Base-by-base conservation (phyloP, 2,329 filamentous ascomycete genomes). In the Hypoxylon rubiginosum region DNA sequence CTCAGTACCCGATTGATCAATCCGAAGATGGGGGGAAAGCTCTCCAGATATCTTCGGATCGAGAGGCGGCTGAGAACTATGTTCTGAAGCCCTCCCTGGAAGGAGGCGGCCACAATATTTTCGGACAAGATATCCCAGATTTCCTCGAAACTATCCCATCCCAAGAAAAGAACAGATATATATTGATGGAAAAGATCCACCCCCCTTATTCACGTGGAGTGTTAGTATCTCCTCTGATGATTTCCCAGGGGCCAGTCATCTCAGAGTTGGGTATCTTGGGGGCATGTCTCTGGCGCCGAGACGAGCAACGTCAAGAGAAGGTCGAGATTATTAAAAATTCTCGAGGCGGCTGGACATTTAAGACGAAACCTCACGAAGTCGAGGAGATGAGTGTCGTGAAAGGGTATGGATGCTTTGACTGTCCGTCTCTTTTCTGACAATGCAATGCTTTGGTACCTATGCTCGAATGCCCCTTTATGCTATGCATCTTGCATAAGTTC, bases 331-430 rank as follows among this genome's bases (percentile, higher is more conserved):
- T 80, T n/a, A 56, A 67, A 21, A 82, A 81, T 60, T 58, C 68
- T 11, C 68, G 69, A 13, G 75, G 67, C 4, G 79, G 79, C 0
- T 84, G 81, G 80, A 79, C 77, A 4, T 81, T 83, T 65, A 83
- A 84, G 66, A 82, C 79, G 5, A 83, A 83, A 66, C 72, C 77
- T 57, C 66, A 67, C 0, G 68, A 75, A 21, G 68, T 82, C 2
- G 70, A 83, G 58, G 81, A 83, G 64, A 83, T 84, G 80, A 83
- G 79, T 67, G 81, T 83, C 30, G 79, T 82, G 2, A 84, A 83
- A 64, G 81, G 82, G 0, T 81, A 80, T 71, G 81, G 82, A 2
- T 82, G 79, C 57, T 83, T 83, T 72, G 82, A 83, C 67, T 80
- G 79, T 48, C 81, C 81, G 15, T 73, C 45, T 17, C 43, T 66